phyloP scores from a whole-genome alignment of 805 yeast species.

The Myxozyma lipomycoides region DNA sequence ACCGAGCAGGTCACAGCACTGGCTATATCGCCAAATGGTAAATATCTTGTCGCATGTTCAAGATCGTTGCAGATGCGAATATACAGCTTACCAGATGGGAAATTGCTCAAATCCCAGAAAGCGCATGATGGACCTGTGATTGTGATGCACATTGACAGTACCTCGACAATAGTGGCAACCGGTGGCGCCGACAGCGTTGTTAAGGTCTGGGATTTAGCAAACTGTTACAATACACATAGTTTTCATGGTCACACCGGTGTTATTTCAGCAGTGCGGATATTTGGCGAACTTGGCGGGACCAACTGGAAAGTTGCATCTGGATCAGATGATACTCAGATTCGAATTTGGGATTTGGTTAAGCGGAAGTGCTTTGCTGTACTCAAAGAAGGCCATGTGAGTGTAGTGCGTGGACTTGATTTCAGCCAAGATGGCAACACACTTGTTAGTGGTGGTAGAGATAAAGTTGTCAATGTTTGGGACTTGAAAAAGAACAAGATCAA shows the following conservation, averaged over 20 bases:
- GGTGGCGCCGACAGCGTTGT: conserved; percentile 95
- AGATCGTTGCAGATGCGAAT: conserved; percentile 79
- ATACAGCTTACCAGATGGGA: conserved; percentile 45
- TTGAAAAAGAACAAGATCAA: conserved; percentile 51
- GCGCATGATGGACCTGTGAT: conserved; percentile 71
- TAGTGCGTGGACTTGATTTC: conserved; percentile 82
- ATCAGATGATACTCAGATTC: conserved; percentile 52
- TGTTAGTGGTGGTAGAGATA: conserved; percentile 87
- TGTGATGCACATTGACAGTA: conserved; percentile 68
- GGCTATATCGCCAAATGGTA: conserved; percentile 71
- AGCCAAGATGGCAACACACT: conserved; percentile 50
- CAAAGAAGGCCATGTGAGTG: conserved; percentile 63
- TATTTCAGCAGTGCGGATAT: conserved; percentile 67
- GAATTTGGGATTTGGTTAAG: conserved; percentile 63
- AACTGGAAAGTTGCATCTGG: conserved; percentile 80
- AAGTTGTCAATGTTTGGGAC: conserved; percentile 59
- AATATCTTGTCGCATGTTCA: conserved; percentile 64
- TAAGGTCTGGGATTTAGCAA: conserved; percentile 86
- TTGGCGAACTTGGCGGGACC: conserved; percentile 59
- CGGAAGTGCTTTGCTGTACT: conserved; percentile 61
- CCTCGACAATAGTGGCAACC: conserved; percentile 82
- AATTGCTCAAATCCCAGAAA: conserved; percentile 33
- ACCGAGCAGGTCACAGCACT: conserved; percentile 75
- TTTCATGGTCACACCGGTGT: conserved; percentile 92
- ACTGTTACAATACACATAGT: conserved; percentile 82